Evolutionary conservation across 176 grass and related monocot species (phyloP).

Genomic region (Carex pumila): DNA sequence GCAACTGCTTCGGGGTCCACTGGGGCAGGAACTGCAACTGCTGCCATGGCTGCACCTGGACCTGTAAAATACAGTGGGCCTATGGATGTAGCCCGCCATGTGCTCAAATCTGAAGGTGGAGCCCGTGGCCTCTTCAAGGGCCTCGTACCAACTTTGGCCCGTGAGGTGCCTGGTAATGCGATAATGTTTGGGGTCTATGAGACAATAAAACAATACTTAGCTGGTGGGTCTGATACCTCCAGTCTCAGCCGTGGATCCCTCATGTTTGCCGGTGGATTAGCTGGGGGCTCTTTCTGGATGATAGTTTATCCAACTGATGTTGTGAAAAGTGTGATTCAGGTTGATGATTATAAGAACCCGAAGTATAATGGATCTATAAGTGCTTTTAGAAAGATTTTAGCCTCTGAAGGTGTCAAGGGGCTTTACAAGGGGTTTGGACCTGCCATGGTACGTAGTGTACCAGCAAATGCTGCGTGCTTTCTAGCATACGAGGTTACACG

Average conservation of each 20-base stretch:
- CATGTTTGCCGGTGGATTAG: slow-evolving; percentile 55
- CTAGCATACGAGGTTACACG: slow-evolving; percentile 64
- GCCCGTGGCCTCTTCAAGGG: slow-evolving; percentile 57
- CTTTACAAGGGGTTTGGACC: slow-evolving; percentile 76
- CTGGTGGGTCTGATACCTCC: slow-evolving; percentile 57
- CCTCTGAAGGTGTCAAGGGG: slow-evolving; percentile 57
- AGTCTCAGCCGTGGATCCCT: slow-evolving; percentile 45
- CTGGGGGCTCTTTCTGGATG: slow-evolving; percentile 65
- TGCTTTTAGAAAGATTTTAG: slow-evolving; percentile 68
- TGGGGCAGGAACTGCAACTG: slow-evolving; percentile 9
- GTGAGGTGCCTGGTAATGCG: slow-evolving; percentile 76
- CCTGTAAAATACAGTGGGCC: slow-evolving; percentile 66
- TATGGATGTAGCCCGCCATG: slow-evolving; percentile 66
- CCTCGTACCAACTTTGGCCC: slow-evolving; percentile 48
- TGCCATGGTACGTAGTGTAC: slow-evolving; percentile 75
- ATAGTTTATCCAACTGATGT: slow-evolving; percentile 73
- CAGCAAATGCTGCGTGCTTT: slow-evolving; percentile 75
- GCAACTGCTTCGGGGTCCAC: background rate
- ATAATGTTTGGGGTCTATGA: slow-evolving; percentile 80
- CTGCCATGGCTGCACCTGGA: slow-evolving; percentile 5
- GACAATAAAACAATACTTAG: slow-evolving; percentile 42
- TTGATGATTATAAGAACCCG: slow-evolving; percentile 75
- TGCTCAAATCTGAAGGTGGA: slow-evolving; percentile 54
- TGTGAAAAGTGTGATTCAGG: slow-evolving; percentile 85
- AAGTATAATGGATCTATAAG: slow-evolving; percentile 57